These are phyloP conservation scores for Monosporozyma unispora DNA, from an alignment of 805 yeast genomes.

Conservation along the genomic window DNA sequence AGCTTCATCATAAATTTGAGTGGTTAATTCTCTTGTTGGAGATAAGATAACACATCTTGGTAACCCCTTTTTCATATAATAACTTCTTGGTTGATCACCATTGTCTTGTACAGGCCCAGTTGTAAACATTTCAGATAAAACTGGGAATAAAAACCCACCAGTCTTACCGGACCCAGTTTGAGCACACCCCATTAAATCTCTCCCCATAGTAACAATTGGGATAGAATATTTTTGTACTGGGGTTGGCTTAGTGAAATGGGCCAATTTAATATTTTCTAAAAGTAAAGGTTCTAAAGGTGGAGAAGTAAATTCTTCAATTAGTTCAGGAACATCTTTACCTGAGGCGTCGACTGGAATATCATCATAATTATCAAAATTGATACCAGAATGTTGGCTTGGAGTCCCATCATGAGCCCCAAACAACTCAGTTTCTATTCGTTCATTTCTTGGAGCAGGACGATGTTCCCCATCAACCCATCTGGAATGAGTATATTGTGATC, in stretches of 20 bases:
- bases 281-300: constrained; percentile 85
- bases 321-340: constrained; percentile 89
- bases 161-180: constrained; percentile 99
- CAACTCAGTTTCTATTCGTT: constrained; percentile 61
- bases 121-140: constrained; percentile 76
- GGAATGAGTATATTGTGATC: constrained; percentile 9
- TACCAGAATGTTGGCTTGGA: constrained; percentile 70
- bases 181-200: constrained; percentile 94
- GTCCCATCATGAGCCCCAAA: constrained; percentile 70
- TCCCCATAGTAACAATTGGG: constrained; percentile 76
- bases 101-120: constrained; percentile 68
- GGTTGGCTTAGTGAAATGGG: constrained; percentile 89
- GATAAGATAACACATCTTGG: constrained; percentile 94
- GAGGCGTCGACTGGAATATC: constrained; percentile 96
- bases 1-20: constrained; percentile 92
- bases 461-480: constrained; percentile 79
- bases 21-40: constrained; percentile 96
- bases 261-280: constrained; percentile 74
- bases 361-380: constrained; percentile 94
- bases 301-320: constrained; percentile 70
- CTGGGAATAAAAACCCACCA: constrained; percentile 98
- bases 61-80: constrained; percentile 63
- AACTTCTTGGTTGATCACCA: constrained; percentile 35
- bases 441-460: constrained; percentile 65
- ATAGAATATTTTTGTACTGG: constrained; percentile 91